A percentile compares a stretch with the other conserved stretches of the same genome.
Evolutionary conservation across 148 eudicot genomes (phyloP).

Genomic region (Polygonum aviculare): DNA sequence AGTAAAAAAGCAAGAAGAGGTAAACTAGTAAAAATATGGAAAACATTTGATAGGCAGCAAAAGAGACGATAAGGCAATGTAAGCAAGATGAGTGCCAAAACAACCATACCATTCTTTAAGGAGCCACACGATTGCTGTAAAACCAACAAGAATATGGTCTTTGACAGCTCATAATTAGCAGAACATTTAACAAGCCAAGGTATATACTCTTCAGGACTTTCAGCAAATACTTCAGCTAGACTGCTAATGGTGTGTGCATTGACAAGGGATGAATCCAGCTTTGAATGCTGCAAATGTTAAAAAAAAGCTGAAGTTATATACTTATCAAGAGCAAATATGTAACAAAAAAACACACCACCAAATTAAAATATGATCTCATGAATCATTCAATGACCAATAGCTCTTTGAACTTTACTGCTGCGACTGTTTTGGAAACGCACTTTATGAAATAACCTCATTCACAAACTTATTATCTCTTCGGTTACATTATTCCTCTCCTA

Average conservation of each 20-base stretch:
- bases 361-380: neutral
- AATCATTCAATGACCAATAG: neutral
- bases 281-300: conserved; percentile 29
- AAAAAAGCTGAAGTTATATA: neutral
- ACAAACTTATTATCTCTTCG: neutral
- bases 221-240: conserved; percentile 40
- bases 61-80: neutral
- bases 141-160: conserved; percentile 52
- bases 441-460: neutral
- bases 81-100: neutral
- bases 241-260: conserved; percentile 42
- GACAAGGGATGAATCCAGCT: conserved; percentile 22
- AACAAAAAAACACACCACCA: too few relatives aligned
- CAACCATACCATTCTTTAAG: conserved; percentile 32
- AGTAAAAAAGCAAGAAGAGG: neutral
- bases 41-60: neutral
- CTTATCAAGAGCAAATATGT: neutral
- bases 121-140: conserved; percentile 41
- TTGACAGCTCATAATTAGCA: conserved; percentile 44
- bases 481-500: neutral
- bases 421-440: neutral
- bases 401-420: neutral
- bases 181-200: conserved; percentile 72
- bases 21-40: neutral
- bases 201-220: conserved; percentile 30